Conservation (phyloP, 192 early-diverging fungal genomes). For the Umbelopsis isabellina region DNA sequence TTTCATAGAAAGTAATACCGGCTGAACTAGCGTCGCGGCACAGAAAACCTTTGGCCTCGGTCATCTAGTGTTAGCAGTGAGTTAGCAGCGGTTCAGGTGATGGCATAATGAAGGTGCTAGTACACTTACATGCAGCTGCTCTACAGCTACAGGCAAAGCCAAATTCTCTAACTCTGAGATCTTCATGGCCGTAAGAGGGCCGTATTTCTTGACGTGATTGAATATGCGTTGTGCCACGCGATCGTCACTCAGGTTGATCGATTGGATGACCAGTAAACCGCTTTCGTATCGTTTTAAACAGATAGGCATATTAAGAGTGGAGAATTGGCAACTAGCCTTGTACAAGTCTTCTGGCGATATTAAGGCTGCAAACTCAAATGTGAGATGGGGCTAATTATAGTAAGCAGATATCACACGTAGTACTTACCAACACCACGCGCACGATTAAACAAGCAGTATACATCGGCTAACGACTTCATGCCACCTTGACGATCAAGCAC, state of each 20-base stretch:
- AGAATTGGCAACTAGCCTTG: constrained; percentile 74
- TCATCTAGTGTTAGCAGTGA: constrained; percentile 47
- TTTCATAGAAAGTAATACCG: constrained; percentile 84
- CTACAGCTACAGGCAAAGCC: constrained; percentile 63
- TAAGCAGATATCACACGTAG: neutral
- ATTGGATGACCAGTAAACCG: constrained; percentile 82
- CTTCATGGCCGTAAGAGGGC: constrained; percentile 70
- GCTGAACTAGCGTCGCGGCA: constrained; percentile 89
- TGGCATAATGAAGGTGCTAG: neutral
- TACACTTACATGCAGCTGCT: constrained; percentile 67
- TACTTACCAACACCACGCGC: constrained; percentile 82
- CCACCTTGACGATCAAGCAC: constrained; percentile 67
- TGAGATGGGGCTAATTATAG: neutral
- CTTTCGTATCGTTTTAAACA: constrained; percentile 77
- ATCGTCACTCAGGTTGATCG: constrained; percentile 67
- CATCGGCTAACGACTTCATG: constrained; percentile 84
- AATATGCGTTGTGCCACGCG: constrained; percentile 61
- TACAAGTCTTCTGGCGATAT: constrained; percentile 94
- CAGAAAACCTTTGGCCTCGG: constrained; percentile 77
- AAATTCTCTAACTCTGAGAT: constrained; percentile 64
- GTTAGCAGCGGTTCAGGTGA: constrained; percentile 23
- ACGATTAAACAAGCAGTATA: constrained; percentile 95
- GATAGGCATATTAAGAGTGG: constrained; percentile 68
- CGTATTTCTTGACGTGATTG: constrained; percentile 49
- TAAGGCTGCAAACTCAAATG: constrained; percentile 53